Conservation (phyloP, 164 flowering plant species). For the Piper longum region DNA sequence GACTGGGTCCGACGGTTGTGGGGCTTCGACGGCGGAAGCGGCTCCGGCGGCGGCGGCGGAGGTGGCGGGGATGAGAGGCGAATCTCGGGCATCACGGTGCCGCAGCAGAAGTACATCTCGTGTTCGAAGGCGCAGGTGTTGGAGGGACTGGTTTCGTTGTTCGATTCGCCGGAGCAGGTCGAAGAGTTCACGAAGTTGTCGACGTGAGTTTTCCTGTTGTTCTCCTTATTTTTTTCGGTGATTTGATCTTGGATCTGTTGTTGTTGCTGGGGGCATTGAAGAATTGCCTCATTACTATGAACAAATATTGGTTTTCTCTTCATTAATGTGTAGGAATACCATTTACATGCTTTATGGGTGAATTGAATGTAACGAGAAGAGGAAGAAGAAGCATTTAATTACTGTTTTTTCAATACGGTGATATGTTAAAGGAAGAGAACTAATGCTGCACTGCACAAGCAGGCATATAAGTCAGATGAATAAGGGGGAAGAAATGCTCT, state of each 20-base stretch:
- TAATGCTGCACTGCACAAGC: too few species aligned
- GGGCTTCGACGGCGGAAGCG: neutral
- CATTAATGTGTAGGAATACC: neutral
- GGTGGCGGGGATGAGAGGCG: conserved; percentile 5
- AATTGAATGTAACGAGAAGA: neutral
- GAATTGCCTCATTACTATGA: neutral
- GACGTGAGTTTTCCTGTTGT: conserved; percentile 22
- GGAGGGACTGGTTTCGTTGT: conserved; percentile 38
- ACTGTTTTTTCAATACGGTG: too few species aligned
- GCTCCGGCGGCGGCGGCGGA: conserved; percentile 1
- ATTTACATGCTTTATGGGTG: neutral
- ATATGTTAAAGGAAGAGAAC: too few species aligned
- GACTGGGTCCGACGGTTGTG: neutral
- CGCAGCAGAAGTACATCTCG: conserved; percentile 51
- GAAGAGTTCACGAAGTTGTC: conserved; percentile 45
- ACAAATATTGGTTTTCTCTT: neutral
- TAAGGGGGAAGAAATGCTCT: too few species aligned
- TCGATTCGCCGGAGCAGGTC: conserved; percentile 22
- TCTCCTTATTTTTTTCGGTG: neutral
- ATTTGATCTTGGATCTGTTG: neutral
- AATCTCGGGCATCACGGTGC: conserved; percentile 45
- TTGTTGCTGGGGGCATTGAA: neutral
- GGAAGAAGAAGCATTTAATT: neutral
- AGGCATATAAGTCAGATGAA: too few species aligned
- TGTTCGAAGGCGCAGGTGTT: conserved; percentile 52